Conservation (phyloP, 129 eudicot genomes). For the Flaveria brownii region DNA sequence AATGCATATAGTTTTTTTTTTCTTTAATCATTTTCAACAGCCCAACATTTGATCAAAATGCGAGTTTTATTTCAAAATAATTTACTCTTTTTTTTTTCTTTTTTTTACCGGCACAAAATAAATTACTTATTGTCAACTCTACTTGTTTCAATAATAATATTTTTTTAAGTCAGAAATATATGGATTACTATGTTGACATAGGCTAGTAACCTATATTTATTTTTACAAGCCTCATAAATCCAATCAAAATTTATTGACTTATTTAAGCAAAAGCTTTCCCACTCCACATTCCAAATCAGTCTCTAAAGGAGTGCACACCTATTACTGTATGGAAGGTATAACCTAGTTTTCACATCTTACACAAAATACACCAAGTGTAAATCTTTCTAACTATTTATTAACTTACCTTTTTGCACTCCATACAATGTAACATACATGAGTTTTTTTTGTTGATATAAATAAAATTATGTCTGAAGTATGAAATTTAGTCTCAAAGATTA, state of each 20-base stretch:
- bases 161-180: neutral
- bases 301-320: slow-evolving; percentile 37
- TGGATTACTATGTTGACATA: slow-evolving; percentile 1
- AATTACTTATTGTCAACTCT: neutral
- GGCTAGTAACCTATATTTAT: slow-evolving; percentile 15
- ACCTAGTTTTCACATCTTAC: slow-evolving; percentile 36
- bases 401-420: slow-evolving; percentile 14
- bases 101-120: too few species aligned
- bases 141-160: neutral
- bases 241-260: slow-evolving; percentile 36
- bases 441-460: neutral
- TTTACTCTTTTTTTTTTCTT: too few species aligned
- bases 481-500: too few species aligned
- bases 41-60: neutral
- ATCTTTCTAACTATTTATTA: slow-evolving; percentile 29
- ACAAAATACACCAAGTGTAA: slow-evolving; percentile 27
- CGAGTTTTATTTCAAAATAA: too few species aligned
- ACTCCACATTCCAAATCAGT: slow-evolving; percentile 46
- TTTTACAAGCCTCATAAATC: slow-evolving; percentile 16
- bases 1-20: too few species aligned
- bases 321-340: slow-evolving; percentile 23
- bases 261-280: slow-evolving; percentile 36
- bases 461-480: too few species aligned
- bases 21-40: neutral
- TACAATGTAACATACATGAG: neutral